Evolutionary conservation across 306 rosid genomes (phyloP).

Genomic region (Rosa lucieae): DNA sequence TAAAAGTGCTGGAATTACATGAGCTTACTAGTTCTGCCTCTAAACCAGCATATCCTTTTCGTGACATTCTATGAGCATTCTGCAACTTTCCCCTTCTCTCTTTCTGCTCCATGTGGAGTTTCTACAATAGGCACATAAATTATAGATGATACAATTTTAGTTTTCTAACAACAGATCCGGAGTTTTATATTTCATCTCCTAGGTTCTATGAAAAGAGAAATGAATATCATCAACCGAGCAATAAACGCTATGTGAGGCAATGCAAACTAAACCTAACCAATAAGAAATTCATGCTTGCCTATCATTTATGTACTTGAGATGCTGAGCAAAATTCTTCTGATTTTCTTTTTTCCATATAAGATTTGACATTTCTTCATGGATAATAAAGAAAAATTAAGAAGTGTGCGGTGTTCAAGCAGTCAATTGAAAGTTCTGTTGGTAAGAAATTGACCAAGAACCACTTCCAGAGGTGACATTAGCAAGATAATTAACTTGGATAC

Average conservation of each 20-base stretch:
- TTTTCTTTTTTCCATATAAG: background rate
- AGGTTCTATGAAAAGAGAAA: background rate
- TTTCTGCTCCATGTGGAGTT: slow-evolving; percentile 16
- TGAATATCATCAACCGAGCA: background rate
- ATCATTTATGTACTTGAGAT: background rate
- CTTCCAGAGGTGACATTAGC: background rate
- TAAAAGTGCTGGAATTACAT: background rate
- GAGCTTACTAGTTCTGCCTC: slow-evolving; percentile 14
- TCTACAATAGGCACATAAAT: background rate
- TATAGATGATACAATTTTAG: background rate
- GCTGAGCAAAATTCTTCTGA: background rate
- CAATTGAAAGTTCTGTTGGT: background rate
- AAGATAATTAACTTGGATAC: background rate
- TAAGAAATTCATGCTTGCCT: background rate
- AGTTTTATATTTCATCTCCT: background rate
- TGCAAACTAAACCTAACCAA: background rate
- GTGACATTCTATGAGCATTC: slow-evolving; percentile 3
- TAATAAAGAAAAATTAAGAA: background rate
- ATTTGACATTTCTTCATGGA: background rate
- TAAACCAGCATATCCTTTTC: background rate
- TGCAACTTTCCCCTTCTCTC: slow-evolving; percentile 6
- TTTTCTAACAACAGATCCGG: background rate
- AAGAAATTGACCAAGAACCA: background rate
- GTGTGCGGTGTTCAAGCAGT: background rate
- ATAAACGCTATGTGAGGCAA: background rate